Percentiles rank a stretch among this genome's conserved stretches.
phyloP scores from a whole-genome alignment of 768 basidiomycete genomes.

The Tulasnella sp. region DNA sequence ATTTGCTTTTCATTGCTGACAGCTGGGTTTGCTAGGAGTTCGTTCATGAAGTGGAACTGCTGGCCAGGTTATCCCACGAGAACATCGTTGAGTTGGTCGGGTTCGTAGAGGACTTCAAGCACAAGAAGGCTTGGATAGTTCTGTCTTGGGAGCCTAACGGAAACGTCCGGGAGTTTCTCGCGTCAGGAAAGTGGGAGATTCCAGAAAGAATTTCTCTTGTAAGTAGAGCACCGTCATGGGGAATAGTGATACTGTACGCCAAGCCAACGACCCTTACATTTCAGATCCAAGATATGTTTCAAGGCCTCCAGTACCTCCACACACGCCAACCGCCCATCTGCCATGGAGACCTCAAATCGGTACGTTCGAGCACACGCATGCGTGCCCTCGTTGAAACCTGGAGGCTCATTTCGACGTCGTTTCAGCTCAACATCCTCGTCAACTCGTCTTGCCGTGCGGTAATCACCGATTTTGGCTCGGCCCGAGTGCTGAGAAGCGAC shows the following conservation, averaged over 20 bases:
- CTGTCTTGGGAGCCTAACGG: background rate
- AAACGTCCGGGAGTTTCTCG: background rate
- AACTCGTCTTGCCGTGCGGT: background rate
- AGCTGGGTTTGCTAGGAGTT: background rate
- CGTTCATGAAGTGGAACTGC: background rate
- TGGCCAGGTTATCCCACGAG: background rate
- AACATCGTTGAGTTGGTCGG: background rate
- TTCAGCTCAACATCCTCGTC: conserved; percentile 7
- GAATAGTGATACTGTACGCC: background rate
- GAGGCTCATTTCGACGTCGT: background rate
- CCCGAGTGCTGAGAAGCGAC: background rate
- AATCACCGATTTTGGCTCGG: background rate
- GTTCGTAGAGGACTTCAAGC: background rate
- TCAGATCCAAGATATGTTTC: background rate
- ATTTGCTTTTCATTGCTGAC: background rate
- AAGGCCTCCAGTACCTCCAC: background rate
- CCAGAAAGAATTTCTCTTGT: background rate
- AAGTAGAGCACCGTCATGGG: background rate
- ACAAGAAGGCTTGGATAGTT: background rate
- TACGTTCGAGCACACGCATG: background rate
- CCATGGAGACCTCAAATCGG: conserved; percentile 22
- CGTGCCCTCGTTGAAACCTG: no score
- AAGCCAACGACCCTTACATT: background rate
- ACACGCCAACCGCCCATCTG: background rate
- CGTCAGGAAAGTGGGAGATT: background rate